Evolutionary conservation across 805 yeast genomes (phyloP), one percentile per base, ranked within the genome.

Genomic region (Pichia insulana): DNA sequence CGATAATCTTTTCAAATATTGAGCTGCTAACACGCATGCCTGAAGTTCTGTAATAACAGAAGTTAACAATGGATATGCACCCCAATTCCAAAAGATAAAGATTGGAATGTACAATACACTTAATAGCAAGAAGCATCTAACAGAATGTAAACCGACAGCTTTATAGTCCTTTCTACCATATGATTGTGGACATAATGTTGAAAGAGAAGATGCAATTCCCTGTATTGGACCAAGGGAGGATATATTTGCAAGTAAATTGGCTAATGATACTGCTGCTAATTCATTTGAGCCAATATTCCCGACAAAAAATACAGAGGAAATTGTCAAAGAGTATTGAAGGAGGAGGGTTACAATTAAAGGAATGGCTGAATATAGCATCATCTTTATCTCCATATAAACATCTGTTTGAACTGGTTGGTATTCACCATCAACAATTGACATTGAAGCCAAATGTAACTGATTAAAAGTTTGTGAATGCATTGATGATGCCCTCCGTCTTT

Each of bases 281-380:
- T 74, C 77, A 26, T 67, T 62, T 3, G 78, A 71, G n/a, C 81
- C 80, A 34, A 75, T 55, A 49, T 73, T 77, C n/a, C 81, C 80
- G 15, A 73, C 81, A 37, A 69, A 62, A 49, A 74, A 70, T 4
- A 74, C 77, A 2, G 77, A 70, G 0, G 73, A 74, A 0, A 76
- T 71, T 2, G 77, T 69, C 18, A 74, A 55, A 5, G 79, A 73
- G 43, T 71, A 71, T 50, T 75, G 78, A 37, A 75, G 57, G n/a
- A 75, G 54, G 48, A 75, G 73, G 0, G 81, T 75, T 40, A 71
- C 49, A 4, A 75, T 71, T 43, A 75, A 59, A 1, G 81, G 80
- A 22, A 73, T 49, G 2, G 78, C 70, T 1, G 74, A 63, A 30
- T 60, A 56, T 31, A 61, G 34, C 46, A 74, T 56, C 46, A 67